phyloP scores from a whole-genome alignment of 1,139 yeast genomes.

The Casaregolazyma suthepensis region DNA sequence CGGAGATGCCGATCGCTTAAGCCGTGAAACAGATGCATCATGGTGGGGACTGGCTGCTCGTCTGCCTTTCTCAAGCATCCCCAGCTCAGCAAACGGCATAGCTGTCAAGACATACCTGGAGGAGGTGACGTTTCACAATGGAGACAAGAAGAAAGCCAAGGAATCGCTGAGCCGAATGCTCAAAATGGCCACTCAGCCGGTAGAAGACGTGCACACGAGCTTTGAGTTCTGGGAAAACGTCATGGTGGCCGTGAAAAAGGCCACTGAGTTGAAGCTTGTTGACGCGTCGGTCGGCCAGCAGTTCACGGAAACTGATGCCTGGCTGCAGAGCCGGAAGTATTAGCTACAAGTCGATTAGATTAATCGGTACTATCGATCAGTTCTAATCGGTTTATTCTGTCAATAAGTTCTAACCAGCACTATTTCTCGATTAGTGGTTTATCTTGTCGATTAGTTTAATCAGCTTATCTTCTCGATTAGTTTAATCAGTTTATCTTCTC shows the following conservation, averaged over 20 bases:
- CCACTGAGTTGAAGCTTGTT: conserved; percentile 35
- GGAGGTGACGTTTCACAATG: conserved; percentile 21
- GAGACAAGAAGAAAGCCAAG: conserved; percentile 17
- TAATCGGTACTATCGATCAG: not conserved
- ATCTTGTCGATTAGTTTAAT: no score
- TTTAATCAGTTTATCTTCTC: no score
- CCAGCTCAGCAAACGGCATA: conserved; percentile 37
- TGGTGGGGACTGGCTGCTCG: conserved; percentile 55
- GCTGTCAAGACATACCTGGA: conserved; percentile 36
- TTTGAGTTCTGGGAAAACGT: conserved; percentile 38
- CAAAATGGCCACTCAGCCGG: conserved; percentile 31
- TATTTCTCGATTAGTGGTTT: no score
- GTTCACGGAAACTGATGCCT: conserved; percentile 41
- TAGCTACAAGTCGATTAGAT: not conserved
- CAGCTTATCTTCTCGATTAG: no score
- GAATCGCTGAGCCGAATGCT: conserved; percentile 22
- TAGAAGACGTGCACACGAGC: conserved; percentile 41
- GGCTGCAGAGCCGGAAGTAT: conserved; percentile 29
- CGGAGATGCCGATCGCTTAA: conserved; percentile 44
- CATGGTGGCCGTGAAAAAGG: conserved; percentile 27
- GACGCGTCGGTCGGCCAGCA: conserved; percentile 33
- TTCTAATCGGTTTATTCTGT: not conserved
- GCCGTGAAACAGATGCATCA: conserved; percentile 36
- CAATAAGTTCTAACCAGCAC: no score
- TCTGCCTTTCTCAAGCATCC: conserved; percentile 56